Percentiles rank a stretch among this genome's conserved stretches.
Conservation (phyloP, 768 basidiomycete genomes). For the Pleurotus tuber-regium region DNA sequence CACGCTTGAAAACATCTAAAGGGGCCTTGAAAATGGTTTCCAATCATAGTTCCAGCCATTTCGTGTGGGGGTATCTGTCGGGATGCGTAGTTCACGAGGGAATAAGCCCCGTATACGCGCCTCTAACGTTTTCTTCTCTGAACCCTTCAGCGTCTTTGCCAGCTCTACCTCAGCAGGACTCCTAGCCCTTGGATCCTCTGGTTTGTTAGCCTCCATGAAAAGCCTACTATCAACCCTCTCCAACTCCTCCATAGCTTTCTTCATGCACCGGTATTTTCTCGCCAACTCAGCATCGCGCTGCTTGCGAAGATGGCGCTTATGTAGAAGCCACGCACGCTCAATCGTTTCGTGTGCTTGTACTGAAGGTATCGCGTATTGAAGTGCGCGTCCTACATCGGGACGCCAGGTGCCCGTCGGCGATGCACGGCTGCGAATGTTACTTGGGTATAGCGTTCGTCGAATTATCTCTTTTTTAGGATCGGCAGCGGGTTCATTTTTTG, state of each 20-base stretch:
- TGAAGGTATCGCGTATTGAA: conserved; percentile 85
- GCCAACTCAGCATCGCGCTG: conserved; percentile 63
- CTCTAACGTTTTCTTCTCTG: conserved; percentile 71
- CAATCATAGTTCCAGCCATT: conserved; percentile 88
- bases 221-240: conserved; percentile 53
- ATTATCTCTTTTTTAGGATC: conserved; percentile 74
- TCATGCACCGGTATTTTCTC: conserved; percentile 82
- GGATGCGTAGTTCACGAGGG: conserved; percentile 83
- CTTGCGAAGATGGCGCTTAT: conserved; percentile 72
- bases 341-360: conserved; percentile 91
- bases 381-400: conserved; percentile 69
- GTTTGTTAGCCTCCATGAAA: conserved; percentile 70
- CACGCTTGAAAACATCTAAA: no score
- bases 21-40: conserved; percentile 60
- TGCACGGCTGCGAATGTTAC: conserved; percentile 57
- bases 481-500: conserved; percentile 35
- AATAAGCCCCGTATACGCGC: conserved; percentile 78
- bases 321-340: conserved; percentile 85
- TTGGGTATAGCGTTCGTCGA: conserved; percentile 78
- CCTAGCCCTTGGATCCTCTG: conserved; percentile 57
- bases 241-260: conserved; percentile 81
- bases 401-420: conserved; percentile 71
- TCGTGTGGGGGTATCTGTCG: conserved; percentile 80
- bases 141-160: conserved; percentile 58
- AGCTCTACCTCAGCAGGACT: conserved; percentile 54